These are phyloP conservation scores for Hypoxylon sp. DNA, from an alignment of 2,329 filamentous ascomycete genomes.

Conservation along the genomic window DNA sequence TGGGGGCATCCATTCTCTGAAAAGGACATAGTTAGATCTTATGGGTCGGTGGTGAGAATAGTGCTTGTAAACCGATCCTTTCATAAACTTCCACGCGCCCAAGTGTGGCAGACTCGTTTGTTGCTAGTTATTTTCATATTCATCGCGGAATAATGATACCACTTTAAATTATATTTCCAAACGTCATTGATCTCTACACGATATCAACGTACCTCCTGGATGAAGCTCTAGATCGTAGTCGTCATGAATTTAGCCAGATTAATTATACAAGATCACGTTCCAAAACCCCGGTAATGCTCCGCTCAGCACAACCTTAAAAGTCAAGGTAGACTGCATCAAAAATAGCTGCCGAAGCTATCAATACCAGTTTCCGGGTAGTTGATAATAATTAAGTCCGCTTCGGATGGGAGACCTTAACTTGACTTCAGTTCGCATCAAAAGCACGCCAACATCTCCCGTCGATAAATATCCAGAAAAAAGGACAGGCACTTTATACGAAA, in stretches of 20 bases:
- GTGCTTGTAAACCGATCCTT: constrained; percentile 8
- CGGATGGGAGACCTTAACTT: too few relatives aligned
- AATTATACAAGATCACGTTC: constrained; percentile 16
- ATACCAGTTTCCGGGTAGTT: constrained; percentile 17
- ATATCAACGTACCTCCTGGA: neutral
- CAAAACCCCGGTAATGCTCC: constrained; percentile 20
- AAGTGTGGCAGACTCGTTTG: neutral
- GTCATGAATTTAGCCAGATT: constrained; percentile 32
- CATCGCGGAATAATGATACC: constrained; percentile 5
- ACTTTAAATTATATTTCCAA: neutral
- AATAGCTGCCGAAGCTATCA: constrained; percentile 16
- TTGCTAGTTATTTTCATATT: neutral
- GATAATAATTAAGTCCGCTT: neutral
- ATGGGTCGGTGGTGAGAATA: constrained; percentile 35
- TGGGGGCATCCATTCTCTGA: constrained; percentile 43
- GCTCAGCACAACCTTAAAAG: constrained; percentile 1
- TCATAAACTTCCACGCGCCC: neutral
- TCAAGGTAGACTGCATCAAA: constrained; percentile 24
- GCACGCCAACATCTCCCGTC: neutral
- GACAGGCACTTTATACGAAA: neutral
- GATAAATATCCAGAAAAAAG: too few relatives aligned
- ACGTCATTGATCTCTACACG: constrained; percentile 5
- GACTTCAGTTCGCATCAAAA: neutral
- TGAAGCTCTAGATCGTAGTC: constrained; percentile 23
- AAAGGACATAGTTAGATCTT: constrained; percentile 36